phyloP scores from a whole-genome alignment of 495 filamentous ascomycete species.

The Parachaetomium inaequale region DNA sequence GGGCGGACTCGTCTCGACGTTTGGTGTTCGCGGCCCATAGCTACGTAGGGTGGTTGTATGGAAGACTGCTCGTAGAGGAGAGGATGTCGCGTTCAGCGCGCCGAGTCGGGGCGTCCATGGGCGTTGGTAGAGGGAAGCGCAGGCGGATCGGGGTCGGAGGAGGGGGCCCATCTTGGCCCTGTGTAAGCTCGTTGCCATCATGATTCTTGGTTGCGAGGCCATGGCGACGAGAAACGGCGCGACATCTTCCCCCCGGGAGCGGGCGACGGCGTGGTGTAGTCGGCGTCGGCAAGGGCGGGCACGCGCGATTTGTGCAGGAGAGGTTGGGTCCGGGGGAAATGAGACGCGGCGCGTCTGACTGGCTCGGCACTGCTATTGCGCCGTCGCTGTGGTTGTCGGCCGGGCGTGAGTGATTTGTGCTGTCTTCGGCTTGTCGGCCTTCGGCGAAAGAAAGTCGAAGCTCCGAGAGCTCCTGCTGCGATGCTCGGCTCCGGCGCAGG shows the following conservation, averaged over 20 bases:
- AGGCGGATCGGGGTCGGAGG: slow-evolving; percentile 7
- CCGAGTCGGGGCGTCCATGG: slow-evolving; percentile 9
- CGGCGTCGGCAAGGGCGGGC: background rate
- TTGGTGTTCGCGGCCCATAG: background rate
- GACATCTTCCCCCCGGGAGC: slow-evolving; percentile 15
- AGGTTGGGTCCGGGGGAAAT: background rate
- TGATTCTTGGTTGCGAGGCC: slow-evolving; percentile 27
- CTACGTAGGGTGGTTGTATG: slow-evolving; percentile 20
- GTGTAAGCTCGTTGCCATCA: slow-evolving; percentile 27
- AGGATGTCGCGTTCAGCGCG: slow-evolving; percentile 1
- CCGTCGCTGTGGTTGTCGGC: background rate
- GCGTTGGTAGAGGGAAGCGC: slow-evolving; percentile 8
- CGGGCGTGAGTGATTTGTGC: background rate
- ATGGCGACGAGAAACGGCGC: slow-evolving; percentile 12
- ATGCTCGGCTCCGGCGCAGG: slow-evolving; percentile 12
- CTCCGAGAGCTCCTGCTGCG: slow-evolving; percentile 8
- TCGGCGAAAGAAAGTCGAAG: slow-evolving; percentile 8
- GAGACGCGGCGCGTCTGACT: background rate
- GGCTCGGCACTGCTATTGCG: background rate
- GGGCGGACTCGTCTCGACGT: background rate
- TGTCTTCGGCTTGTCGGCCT: background rate
- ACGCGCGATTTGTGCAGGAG: slow-evolving; percentile 16
- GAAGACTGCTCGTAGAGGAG: slow-evolving; percentile 23
- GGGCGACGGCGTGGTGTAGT: background rate
- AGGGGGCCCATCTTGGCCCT: slow-evolving; percentile 12